phyloP scores from a whole-genome alignment of 2,329 filamentous ascomycete genomes.

The Pyrenochaeta sp. region DNA sequence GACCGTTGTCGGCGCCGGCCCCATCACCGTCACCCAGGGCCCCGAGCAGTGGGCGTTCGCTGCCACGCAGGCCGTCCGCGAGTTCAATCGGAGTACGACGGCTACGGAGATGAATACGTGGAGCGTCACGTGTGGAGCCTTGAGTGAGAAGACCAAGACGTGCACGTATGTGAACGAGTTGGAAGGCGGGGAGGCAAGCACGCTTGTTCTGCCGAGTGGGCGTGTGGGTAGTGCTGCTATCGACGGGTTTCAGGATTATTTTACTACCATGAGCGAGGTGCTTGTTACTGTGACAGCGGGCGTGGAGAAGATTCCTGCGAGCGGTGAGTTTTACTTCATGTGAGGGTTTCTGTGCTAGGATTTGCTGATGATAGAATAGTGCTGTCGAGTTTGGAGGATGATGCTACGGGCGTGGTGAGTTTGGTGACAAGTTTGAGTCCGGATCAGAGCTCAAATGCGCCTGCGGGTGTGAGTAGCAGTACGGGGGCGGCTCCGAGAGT shows the following conservation, averaged over 20 bases:
- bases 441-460: neutral
- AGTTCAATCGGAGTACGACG: neutral
- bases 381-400: slow-evolving; percentile 6
- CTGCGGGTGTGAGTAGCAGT: neutral
- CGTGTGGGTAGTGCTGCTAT: no score
- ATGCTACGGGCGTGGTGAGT: slow-evolving; percentile 7
- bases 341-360: neutral
- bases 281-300: slow-evolving; percentile 13
- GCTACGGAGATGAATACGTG: slow-evolving; percentile 5
- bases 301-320: slow-evolving; percentile 8
- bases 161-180: slow-evolving; percentile 8
- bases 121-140: slow-evolving; percentile 2
- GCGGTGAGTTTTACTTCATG: slow-evolving; percentile 2
- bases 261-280: slow-evolving; percentile 12
- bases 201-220: no score
- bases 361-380: slow-evolving; percentile 5
- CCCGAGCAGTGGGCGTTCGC: slow-evolving; percentile 11
- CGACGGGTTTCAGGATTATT: slow-evolving; percentile 11
- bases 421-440: neutral
- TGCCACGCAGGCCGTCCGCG: neutral
- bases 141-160: slow-evolving; percentile 11
- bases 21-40: slow-evolving; percentile 15
- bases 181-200: neutral
- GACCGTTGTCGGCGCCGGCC: slow-evolving; percentile 1
- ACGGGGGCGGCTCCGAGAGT: slow-evolving; percentile 5